These are phyloP conservation scores for Emergomyces africanus DNA, from an alignment of 2,329 filamentous ascomycete species.

Conservation along the genomic window DNA sequence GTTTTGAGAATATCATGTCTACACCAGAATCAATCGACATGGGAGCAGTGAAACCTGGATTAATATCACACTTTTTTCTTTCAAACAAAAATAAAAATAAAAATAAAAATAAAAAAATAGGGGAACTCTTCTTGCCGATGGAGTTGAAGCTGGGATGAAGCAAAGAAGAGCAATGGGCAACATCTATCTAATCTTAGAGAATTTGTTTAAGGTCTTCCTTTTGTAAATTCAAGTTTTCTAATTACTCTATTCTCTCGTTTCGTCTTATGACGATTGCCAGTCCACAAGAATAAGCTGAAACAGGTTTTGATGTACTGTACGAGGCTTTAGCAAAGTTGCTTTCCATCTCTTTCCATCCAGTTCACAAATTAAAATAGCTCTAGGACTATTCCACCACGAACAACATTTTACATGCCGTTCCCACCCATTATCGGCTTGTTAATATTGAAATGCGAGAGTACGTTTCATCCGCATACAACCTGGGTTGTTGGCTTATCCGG, in stretches of 20 bases:
- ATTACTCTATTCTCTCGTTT: not conserved
- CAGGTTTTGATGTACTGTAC: too few species aligned
- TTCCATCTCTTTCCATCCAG: not conserved
- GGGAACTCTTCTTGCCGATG: not conserved
- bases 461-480: not conserved
- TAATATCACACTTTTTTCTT: not conserved
- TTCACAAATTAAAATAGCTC: not conserved
- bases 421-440: not conserved
- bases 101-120: too few species aligned
- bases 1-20: not conserved
- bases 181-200: not conserved
- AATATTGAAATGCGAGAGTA: not conserved
- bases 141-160: not conserved
- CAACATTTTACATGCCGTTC: not conserved
- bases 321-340: too few species aligned
- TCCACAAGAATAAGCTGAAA: too few species aligned
- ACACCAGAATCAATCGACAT: not conserved
- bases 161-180: not conserved
- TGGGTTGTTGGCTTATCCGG: not conserved
- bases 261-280: not conserved
- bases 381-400: not conserved
- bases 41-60: not conserved
- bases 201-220: not conserved
- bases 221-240: not conserved
- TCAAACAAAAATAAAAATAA: not conserved